Conservation (phyloP, 2,329 filamentous ascomycete species). For the Phialophora chinensis region DNA sequence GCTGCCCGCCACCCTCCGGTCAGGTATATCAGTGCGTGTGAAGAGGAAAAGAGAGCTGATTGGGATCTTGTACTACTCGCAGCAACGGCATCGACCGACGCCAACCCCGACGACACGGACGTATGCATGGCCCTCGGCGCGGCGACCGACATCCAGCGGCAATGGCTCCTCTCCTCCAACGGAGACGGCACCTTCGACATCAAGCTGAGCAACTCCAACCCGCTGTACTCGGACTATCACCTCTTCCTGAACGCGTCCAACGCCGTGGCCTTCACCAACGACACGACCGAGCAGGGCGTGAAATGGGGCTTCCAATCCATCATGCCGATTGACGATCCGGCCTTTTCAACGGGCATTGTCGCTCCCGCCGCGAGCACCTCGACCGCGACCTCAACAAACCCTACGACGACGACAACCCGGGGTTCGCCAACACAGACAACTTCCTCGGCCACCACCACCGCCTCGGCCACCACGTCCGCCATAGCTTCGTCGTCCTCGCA, state of each 20-base stretch:
- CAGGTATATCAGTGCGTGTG: neutral
- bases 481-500: neutral
- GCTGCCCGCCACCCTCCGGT: too few species aligned
- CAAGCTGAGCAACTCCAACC: conserved; percentile 5
- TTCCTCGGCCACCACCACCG: neutral
- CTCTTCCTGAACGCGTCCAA: neutral
- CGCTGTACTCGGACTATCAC: conserved; percentile 7
- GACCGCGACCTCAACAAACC: neutral
- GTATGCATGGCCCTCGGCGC: conserved; percentile 8
- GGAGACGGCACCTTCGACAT: conserved; percentile 10
- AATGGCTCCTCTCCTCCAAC: conserved; percentile 6
- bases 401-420: neutral
- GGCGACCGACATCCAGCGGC: conserved; percentile 5
- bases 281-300: neutral
- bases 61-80: neutral
- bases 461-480: neutral
- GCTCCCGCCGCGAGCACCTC: neutral
- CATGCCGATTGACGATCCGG: conserved; percentile 7
- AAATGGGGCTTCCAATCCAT: conserved; percentile 6
- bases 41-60: neutral
- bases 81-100: conserved; percentile 2
- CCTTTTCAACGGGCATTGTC: conserved; percentile 6
- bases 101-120: neutral
- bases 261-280: conserved; percentile 2
- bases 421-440: neutral